phyloP scores from a whole-genome alignment of 345 rosid genomes.

The Murraya paniculata region DNA sequence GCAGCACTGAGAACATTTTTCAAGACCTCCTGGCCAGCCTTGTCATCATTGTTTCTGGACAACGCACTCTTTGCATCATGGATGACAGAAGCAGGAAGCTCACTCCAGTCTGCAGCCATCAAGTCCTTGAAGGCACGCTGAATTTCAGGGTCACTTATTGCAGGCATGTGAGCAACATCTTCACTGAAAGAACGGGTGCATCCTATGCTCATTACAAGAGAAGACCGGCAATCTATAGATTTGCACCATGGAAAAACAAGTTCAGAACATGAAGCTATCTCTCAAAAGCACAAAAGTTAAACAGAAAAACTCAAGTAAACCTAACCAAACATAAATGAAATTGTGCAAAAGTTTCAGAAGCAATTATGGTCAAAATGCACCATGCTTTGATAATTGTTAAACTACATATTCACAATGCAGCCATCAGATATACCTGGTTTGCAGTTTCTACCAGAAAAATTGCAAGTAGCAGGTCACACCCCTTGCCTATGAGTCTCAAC shows the following conservation, averaged over 20 bases:
- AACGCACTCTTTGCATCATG: conserved; percentile 54
- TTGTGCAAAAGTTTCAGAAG: neutral
- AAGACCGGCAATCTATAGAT: conserved; percentile 40
- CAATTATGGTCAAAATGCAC: neutral
- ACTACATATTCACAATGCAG: neutral
- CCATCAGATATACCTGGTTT: neutral
- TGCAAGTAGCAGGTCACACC: neutral
- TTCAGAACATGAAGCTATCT: conserved; percentile 5
- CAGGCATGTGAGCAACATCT: conserved; percentile 68
- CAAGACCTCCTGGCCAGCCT: conserved; percentile 71
- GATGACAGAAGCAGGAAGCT: conserved; percentile 50
- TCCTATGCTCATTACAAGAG: conserved; percentile 44
- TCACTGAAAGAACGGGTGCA: conserved; percentile 51
- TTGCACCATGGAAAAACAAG: conserved; percentile 5
- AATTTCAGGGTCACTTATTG: conserved; percentile 53
- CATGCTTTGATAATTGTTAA: neutral
- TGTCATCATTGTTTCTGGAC: conserved; percentile 61
- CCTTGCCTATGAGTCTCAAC: neutral
- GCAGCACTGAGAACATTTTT: conserved; percentile 70
- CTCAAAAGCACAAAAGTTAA: neutral
- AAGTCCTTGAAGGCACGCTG: conserved; percentile 65
- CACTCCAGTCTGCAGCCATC: conserved; percentile 84
- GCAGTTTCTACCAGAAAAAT: neutral
- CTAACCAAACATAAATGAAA: neutral
- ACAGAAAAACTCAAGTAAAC: neutral